phyloP scores from a whole-genome alignment of 2,329 filamentous ascomycete genomes.

The Exophiala viscosa region DNA sequence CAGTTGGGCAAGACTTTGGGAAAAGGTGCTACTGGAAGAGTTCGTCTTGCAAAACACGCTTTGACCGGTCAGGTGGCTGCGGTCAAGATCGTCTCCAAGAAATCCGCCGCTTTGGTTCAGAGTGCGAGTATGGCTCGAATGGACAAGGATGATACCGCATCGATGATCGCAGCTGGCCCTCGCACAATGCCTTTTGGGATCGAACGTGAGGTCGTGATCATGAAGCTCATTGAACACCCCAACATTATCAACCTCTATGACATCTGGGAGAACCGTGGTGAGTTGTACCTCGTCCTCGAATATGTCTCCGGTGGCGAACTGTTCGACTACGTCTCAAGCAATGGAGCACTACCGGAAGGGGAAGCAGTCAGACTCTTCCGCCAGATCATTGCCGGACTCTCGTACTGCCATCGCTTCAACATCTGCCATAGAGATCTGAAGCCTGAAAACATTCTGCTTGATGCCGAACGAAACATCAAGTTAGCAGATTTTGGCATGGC shows the following conservation, averaged over 20 bases:
- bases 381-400: slow-evolving; percentile 86
- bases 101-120: slow-evolving; percentile 72
- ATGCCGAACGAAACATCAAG: slow-evolving; percentile 72
- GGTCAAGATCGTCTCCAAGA: slow-evolving; percentile 91
- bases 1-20: slow-evolving; percentile 84
- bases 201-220: slow-evolving; percentile 91
- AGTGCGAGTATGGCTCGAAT: slow-evolving; percentile 82
- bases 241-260: slow-evolving; percentile 94
- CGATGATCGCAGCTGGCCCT: slow-evolving; percentile 56
- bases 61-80: slow-evolving; percentile 77
- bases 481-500: slow-evolving; percentile 98
- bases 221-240: slow-evolving; percentile 92
- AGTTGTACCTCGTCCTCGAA: slow-evolving; percentile 95
- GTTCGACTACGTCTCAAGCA: slow-evolving; percentile 76
- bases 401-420: slow-evolving; percentile 89
- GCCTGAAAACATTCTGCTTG: slow-evolving; percentile 92
- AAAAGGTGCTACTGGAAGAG: slow-evolving; percentile 82
- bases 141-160: slow-evolving; percentile 63
- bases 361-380: slow-evolving; percentile 82
- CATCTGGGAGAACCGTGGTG: slow-evolving; percentile 94
- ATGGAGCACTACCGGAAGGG: slow-evolving; percentile 71
- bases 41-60: slow-evolving; percentile 77
- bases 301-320: slow-evolving; percentile 82
- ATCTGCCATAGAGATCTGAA: slow-evolving; percentile 97
- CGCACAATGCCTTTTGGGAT: slow-evolving; percentile 80